Evolutionary conservation across 331 rosid genomes (phyloP).

Genomic region (Cydonia oblonga): DNA sequence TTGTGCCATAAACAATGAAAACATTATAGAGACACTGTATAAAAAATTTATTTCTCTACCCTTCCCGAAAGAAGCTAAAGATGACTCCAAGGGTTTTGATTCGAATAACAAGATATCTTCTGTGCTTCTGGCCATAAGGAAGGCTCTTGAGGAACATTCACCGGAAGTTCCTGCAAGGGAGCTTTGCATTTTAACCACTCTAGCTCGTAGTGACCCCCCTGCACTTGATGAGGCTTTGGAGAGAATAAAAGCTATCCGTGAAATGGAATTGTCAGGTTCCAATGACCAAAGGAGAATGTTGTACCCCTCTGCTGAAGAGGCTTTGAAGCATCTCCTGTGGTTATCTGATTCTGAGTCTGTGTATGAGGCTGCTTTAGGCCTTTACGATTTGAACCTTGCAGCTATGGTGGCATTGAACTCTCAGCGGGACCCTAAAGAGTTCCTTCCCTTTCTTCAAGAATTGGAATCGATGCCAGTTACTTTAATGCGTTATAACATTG

Average conservation of each 20-base stretch:
- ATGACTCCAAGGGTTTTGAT: slow-evolving; percentile 19
- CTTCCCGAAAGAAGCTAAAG: slow-evolving; percentile 28
- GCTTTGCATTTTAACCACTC: slow-evolving; percentile 88
- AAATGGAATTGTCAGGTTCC: slow-evolving; percentile 63
- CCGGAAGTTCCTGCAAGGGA: slow-evolving; percentile 77
- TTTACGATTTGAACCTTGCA: slow-evolving; percentile 86
- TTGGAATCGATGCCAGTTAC: slow-evolving; percentile 58
- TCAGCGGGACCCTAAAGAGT: slow-evolving; percentile 92
- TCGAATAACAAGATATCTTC: slow-evolving; percentile 63
- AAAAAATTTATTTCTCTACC: slow-evolving; percentile 37
- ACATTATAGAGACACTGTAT: slow-evolving; percentile 53
- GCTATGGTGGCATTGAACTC: slow-evolving; percentile 97
- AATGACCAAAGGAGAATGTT: slow-evolving; percentile 38
- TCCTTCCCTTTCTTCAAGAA: slow-evolving; percentile 82
- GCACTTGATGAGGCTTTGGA: slow-evolving; percentile 88
- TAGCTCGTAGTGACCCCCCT: slow-evolving; percentile 91
- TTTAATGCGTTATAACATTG: slow-evolving; percentile 83
- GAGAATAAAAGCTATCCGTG: slow-evolving; percentile 72
- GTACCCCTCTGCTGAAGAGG: slow-evolving; percentile 88
- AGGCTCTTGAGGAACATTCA: slow-evolving; percentile 69
- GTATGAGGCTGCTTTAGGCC: slow-evolving; percentile 88
- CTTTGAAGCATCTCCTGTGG: slow-evolving; percentile 92
- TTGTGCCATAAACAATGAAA: slow-evolving; percentile 79
- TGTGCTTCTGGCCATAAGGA: slow-evolving; percentile 62
- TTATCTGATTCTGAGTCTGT: slow-evolving; percentile 81